These are phyloP conservation scores for Paraphoma chrysanthemicola DNA, from an alignment of 2,329 filamentous ascomycete species.

Conservation along the genomic window DNA sequence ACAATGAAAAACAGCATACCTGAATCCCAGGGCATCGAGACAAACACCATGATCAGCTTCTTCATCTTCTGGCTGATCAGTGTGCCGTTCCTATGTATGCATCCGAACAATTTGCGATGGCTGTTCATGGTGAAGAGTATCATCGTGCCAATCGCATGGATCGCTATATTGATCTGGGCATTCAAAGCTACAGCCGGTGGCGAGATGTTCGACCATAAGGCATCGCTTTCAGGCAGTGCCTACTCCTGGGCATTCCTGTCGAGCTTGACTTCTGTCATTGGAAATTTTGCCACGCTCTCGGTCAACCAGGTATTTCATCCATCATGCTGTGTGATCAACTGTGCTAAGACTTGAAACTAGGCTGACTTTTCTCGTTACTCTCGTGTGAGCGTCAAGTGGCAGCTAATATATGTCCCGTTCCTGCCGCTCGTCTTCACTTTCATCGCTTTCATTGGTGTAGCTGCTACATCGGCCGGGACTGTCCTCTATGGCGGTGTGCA, in stretches of 20 bases:
- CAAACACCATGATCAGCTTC: constrained; percentile 63
- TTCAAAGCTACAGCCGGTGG: constrained; percentile 62
- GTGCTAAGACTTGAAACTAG: constrained; percentile 33
- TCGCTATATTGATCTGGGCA: constrained; percentile 69
- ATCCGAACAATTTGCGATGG: constrained; percentile 61
- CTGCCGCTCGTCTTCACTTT: constrained; percentile 62
- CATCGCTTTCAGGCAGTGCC: constrained; percentile 55
- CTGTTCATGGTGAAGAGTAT: constrained; percentile 58
- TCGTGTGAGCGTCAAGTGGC: constrained; percentile 56
- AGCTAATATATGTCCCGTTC: constrained; percentile 59
- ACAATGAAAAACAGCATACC: constrained; percentile 62
- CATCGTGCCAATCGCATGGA: constrained; percentile 64
- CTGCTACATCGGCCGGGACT: constrained; percentile 63
- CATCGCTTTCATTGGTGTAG: constrained; percentile 64
- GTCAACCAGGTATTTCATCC: constrained; percentile 53
- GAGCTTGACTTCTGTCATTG: constrained; percentile 57
- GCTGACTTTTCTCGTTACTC: constrained; percentile 65
- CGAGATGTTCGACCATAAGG: constrained; percentile 56
- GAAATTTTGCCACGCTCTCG: constrained; percentile 59
- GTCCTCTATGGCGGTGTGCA: constrained; percentile 57
- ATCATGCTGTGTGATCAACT: neutral
- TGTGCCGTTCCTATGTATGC: constrained; percentile 63
- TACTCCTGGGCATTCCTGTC: constrained; percentile 64
- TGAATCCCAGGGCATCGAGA: constrained; percentile 60
- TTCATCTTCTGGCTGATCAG: constrained; percentile 66